Conservation (phyloP, 179 eudicot species). For the Monotropa hypopitys region DNA sequence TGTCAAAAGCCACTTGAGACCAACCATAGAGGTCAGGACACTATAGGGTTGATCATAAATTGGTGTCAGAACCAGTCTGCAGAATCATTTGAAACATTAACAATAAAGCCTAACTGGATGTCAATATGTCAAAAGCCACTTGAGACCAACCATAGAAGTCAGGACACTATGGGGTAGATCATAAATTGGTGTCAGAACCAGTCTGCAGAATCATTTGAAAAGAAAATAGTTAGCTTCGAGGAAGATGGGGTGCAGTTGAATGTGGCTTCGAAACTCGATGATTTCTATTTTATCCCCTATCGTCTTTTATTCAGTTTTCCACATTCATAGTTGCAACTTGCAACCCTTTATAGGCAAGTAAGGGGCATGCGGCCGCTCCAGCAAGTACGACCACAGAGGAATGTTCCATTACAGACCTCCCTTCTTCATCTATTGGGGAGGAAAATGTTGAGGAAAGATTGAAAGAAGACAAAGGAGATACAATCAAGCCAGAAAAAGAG, state of each 20-base stretch:
- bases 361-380: neutral
- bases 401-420: neutral
- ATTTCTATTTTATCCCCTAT: neutral
- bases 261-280: neutral
- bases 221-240: neutral
- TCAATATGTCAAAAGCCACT: neutral
- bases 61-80: neutral
- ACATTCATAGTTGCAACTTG: neutral
- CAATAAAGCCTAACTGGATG: neutral
- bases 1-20: neutral
- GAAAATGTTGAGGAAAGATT: slow-evolving; percentile 3
- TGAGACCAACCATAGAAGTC: neutral
- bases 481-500: neutral
- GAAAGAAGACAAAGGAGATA: neutral
- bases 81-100: neutral
- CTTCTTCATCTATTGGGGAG: neutral
- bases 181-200: neutral
- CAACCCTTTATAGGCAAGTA: neutral
- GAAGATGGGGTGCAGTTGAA: neutral
- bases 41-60: neutral
- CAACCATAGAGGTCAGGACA: neutral
- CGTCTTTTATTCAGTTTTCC: neutral
- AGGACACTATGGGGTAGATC: neutral
- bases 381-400: neutral
- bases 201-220: neutral